A percentile compares a stretch with the other conserved stretches of the same genome.
Evolutionary conservation across 805 yeast genomes (phyloP).

Genomic region (Wickerhamomyces ciferrii): DNA sequence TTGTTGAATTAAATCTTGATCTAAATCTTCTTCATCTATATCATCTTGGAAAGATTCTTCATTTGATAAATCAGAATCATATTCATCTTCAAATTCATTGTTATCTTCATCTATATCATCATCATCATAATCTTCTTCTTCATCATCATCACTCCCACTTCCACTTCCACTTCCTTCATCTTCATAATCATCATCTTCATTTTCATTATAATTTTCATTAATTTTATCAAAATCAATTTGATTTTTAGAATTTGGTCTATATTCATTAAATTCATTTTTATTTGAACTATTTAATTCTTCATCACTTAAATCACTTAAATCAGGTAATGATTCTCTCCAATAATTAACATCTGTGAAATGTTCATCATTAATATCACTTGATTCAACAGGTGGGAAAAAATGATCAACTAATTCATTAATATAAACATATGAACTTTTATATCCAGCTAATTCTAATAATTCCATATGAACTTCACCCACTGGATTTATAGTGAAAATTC

Average conservation of each 20-base stretch:
- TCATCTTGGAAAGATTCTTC: conserved; percentile 23
- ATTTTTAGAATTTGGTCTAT: conserved; percentile 1
- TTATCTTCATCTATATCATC: conserved; percentile 27
- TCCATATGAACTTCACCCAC: conserved; percentile 98
- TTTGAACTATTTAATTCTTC: conserved; percentile 22
- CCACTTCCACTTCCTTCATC: conserved; percentile 18
- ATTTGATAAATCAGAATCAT: conserved; percentile 21
- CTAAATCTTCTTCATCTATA: conserved; percentile 21
- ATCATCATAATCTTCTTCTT: conserved; percentile 21
- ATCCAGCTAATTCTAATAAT: conserved; percentile 88
- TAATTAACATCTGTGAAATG: conserved; percentile 82
- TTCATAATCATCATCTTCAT: conserved; percentile 16
- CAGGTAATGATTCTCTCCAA: conserved; percentile 82
- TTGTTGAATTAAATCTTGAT: conserved; percentile 21
- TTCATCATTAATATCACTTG: conserved; percentile 25
- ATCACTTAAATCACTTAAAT: conserved; percentile 56
- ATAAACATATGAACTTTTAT: conserved; percentile 78
- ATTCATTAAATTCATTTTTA: conserved; percentile 8
- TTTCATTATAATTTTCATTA: conserved; percentile 13
- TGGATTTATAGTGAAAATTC: conserved; percentile 93
- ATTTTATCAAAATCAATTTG: conserved; percentile 13
- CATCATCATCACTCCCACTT: conserved; percentile 14
- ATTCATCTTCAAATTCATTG: conserved; percentile 27
- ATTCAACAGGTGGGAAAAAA: conserved; percentile 82
- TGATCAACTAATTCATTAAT: conserved; percentile 95